These are phyloP conservation scores for Wallemia ichthyophaga DNA, from an alignment of 1,284 basidiomycete genomes.

Conservation along the genomic window DNA sequence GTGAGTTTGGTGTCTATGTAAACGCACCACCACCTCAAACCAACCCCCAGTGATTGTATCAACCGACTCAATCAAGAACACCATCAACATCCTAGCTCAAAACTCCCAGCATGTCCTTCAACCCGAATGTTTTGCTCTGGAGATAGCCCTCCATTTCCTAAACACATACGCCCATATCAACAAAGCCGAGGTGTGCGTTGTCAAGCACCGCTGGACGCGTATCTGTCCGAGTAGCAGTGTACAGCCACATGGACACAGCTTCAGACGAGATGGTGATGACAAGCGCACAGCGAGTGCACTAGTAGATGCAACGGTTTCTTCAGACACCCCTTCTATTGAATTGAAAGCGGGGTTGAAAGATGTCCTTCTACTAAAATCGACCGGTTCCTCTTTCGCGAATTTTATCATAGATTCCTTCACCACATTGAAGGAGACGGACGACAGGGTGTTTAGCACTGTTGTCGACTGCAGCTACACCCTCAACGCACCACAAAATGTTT, in stretches of 20 bases:
- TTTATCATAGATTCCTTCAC: slow-evolving; percentile 70
- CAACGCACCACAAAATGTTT: background rate
- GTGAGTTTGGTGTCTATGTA: background rate
- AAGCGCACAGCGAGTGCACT: slow-evolving; percentile 38
- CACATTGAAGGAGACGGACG: slow-evolving; percentile 24
- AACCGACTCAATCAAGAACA: slow-evolving; percentile 80
- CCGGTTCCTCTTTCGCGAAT: slow-evolving; percentile 53
- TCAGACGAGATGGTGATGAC: slow-evolving; percentile 67
- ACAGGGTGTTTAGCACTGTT: slow-evolving; percentile 13
- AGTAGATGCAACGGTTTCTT: slow-evolving; percentile 16
- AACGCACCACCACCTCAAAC: background rate
- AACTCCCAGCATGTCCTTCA: slow-evolving; percentile 49
- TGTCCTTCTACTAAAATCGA: slow-evolving; percentile 61
- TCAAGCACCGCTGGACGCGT: slow-evolving; percentile 59
- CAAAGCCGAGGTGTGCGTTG: slow-evolving; percentile 34
- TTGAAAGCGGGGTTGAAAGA: slow-evolving; percentile 42
- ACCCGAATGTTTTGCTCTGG: slow-evolving; percentile 59
- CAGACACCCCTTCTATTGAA: slow-evolving; percentile 19
- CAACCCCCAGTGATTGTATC: slow-evolving; percentile 29
- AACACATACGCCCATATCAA: background rate
- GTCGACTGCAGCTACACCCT: slow-evolving; percentile 10
- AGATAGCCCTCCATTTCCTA: slow-evolving; percentile 56
- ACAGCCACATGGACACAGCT: slow-evolving; percentile 40
- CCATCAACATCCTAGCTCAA: slow-evolving; percentile 64
- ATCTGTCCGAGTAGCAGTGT: slow-evolving; percentile 26